Evolutionary conservation across 768 basidiomycete genomes (phyloP).

Genomic region (Sporobolomyces pararoseus): DNA sequence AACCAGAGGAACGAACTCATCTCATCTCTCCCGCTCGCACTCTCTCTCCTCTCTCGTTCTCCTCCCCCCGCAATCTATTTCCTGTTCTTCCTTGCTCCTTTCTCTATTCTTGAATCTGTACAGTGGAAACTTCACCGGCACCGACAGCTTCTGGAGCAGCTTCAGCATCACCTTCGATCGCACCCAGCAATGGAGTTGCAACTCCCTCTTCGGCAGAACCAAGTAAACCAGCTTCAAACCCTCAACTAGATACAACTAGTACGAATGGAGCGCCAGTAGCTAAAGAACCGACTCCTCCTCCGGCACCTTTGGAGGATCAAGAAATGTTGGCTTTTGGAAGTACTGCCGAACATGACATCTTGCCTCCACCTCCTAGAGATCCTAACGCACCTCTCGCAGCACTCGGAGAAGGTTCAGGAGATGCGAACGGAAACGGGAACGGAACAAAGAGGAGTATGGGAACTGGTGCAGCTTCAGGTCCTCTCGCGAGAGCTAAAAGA

Average conservation of each 20-base stretch:
- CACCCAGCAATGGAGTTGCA: not conserved
- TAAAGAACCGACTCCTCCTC: not conserved
- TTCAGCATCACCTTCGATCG: not conserved
- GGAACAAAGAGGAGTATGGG: constrained; percentile 21
- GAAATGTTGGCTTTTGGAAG: constrained; percentile 31
- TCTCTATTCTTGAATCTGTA: not conserved
- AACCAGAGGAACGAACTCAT: not conserved
- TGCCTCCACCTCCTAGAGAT: constrained; percentile 28
- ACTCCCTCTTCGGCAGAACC: no score
- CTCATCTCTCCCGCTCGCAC: not conserved
- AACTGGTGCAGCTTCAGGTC: constrained; percentile 14
- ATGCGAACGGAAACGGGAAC: not conserved
- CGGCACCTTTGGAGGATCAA: constrained; percentile 12
- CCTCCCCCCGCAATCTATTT: no score
- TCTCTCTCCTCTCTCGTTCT: no score
- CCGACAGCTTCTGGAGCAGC: not conserved
- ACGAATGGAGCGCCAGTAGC: no score
- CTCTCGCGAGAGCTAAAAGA: constrained; percentile 40
- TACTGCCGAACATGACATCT: constrained; percentile 16
- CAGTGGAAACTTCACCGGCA: not conserved
- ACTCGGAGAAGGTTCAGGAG: not conserved
- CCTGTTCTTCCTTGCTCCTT: no score
- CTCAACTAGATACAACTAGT: not conserved
- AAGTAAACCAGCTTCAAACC: not conserved
- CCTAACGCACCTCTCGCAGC: constrained; percentile 1